phyloP scores from a whole-genome alignment of 805 yeast species.

The Candida suzukii region DNA sequence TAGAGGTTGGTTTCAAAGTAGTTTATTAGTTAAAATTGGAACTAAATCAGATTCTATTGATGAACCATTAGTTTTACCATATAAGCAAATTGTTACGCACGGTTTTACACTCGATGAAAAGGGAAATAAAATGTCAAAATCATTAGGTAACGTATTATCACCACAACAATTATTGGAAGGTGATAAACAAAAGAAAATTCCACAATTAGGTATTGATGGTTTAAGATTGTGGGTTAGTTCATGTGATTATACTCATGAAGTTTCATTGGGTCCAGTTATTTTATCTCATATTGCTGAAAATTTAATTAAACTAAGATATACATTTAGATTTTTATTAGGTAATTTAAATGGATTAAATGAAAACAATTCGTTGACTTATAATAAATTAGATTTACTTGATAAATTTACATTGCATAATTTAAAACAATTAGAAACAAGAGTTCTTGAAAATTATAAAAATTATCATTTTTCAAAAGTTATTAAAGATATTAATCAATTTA shows the following conservation, averaged over 20 bases:
- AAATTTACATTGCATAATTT: conserved; percentile 54
- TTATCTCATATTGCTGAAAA: conserved; percentile 73
- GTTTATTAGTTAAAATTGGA: conserved; percentile 72
- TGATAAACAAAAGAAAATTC: conserved; percentile 36
- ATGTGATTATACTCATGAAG: conserved; percentile 77
- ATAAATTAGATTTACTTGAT: conserved; percentile 43
- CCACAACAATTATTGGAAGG: conserved; percentile 70
- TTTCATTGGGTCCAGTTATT: conserved; percentile 64
- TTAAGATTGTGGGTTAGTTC: conserved; percentile 87
- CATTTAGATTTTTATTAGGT: conserved; percentile 77
- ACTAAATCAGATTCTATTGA: conserved; percentile 7
- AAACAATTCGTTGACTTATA: conserved; percentile 21
- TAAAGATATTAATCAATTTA: conserved; percentile 59
- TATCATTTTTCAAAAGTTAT: conserved; percentile 68
- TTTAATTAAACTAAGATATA: conserved; percentile 72
- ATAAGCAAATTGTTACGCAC: conserved; percentile 73
- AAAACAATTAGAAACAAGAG: conserved; percentile 33
- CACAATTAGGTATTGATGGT: conserved; percentile 84
- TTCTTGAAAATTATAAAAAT: conserved; percentile 38
- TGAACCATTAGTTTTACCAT: conserved; percentile 46
- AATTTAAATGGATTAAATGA: conserved; percentile 40
- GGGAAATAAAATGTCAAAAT: conserved; percentile 90
- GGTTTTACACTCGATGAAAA: conserved; percentile 87
- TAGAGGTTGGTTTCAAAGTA: conserved; percentile 98
- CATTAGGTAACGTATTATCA: conserved; percentile 72